Evolutionary conservation across 192 early-diverging fungal species (phyloP), one percentile per base, ranked within the genome.

Genomic region (Dissophora globulifera): DNA sequence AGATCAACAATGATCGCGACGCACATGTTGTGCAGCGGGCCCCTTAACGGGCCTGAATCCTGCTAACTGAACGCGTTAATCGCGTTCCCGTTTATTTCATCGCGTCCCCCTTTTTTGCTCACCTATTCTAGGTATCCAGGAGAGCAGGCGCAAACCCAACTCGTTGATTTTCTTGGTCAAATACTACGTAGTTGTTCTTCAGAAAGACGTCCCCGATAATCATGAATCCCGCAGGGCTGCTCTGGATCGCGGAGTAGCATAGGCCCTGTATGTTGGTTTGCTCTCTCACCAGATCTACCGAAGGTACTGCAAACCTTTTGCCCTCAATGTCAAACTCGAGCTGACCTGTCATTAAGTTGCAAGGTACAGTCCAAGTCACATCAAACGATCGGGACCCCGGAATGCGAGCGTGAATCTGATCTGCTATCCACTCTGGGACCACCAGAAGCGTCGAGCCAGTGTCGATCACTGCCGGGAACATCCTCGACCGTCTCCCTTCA

Each of bases 201-300:
- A 92, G 64, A 70, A 90, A 92, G 11, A 87, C 71, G 65, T 90
- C 88, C 35, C 90, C 90, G 25, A 92, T 70, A 49, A 92, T 92
- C 22, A 72, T 65, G 52, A 80, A 72, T 4, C 7, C 33, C 4
- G 62, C 63, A 0, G 30, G 23, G 25, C 62, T 66, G 12, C 60
- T 11, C 35, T 76, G 71, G 17, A 76, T 76, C 23, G 60, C 62
- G 7, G 71, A 76, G 25, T 45, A 76, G 52, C 62, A 76, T 2
- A 57, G 40, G 61, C 19, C 33, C 61, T 11, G 33, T 33, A 19
- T 32, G 20, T 17, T 52, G 35, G 16, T 57, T 10, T 32, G 27
- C 43, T 76, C 63, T 4, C 72, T 25, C 13, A 76, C 56, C 2
- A 67, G 58, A 47, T 67, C 72, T 29, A 55, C 57, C 26, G 61